Percentiles rank a stretch among this genome's conserved stretches.
Conservation (phyloP, 192 early-diverging fungal genomes). For the Backusella tuberculispora region DNA sequence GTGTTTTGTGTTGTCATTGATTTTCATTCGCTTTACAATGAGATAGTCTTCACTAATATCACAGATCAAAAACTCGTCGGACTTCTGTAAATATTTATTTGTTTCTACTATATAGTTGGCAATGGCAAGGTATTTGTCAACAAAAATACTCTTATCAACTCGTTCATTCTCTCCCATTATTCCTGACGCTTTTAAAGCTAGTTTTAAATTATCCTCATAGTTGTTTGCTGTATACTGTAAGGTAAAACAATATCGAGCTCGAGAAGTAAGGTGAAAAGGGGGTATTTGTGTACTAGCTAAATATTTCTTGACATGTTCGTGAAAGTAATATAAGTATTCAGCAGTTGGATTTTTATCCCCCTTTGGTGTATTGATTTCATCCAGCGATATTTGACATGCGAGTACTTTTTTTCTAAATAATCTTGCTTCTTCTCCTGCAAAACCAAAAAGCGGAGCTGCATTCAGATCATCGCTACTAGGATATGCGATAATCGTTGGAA, state of each 20-base stretch:
- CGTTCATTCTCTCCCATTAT: not conserved
- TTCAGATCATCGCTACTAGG: not conserved
- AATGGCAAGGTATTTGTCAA: not conserved
- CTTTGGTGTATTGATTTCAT: not conserved
- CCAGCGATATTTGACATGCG: not conserved
- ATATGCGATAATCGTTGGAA: not conserved
- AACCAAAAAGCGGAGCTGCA: not conserved
- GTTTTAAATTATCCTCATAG: not conserved
- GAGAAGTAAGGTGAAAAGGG: not conserved
- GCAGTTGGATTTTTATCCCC: not conserved
- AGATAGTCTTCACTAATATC: conserved; percentile 47
- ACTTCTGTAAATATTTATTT: conserved; percentile 5
- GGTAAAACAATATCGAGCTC: conserved; percentile 15
- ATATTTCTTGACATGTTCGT: not conserved
- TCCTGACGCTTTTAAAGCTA: not conserved
- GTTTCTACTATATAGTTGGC: conserved; percentile 7
- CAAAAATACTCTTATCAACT: conserved; percentile 12
- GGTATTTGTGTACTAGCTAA: not conserved
- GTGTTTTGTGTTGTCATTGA: not conserved
- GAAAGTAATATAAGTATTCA: not conserved
- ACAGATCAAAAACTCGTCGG: conserved; percentile 57
- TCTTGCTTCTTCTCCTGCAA: conserved; percentile 1
- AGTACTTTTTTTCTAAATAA: not conserved
- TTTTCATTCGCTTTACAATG: conserved; percentile 15
- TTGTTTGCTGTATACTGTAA: not conserved